A percentile compares a stretch with the other conserved stretches of the same genome.
Evolutionary conservation across 2,329 filamentous ascomycete genomes (phyloP).

Genomic region (Sordariomycetes sp.): DNA sequence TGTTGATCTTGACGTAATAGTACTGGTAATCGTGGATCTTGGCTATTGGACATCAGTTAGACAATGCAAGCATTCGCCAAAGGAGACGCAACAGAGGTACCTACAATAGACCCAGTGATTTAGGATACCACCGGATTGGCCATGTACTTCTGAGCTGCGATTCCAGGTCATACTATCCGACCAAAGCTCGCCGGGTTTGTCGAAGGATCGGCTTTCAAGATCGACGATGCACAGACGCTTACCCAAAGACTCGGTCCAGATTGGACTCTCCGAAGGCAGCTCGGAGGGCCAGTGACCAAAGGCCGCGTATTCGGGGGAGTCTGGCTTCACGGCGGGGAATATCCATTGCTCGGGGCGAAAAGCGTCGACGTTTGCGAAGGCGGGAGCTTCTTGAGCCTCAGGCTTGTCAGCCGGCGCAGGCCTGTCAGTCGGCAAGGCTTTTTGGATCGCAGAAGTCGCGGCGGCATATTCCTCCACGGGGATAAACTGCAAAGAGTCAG

Average conservation of each 20-base stretch:
- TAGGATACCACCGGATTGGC: constrained; percentile 28
- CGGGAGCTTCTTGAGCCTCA: no score
- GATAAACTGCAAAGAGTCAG: no score
- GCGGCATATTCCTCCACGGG: no score
- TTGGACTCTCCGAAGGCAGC: constrained; percentile 12
- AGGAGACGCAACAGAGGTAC: constrained; percentile 1
- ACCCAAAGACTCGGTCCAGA: constrained; percentile 23
- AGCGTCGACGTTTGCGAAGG: no score
- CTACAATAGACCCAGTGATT: constrained; percentile 34
- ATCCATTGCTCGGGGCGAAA: no score
- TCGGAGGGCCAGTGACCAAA: constrained; percentile 22
- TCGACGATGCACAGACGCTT: constrained; percentile 34
- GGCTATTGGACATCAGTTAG: constrained; percentile 19
- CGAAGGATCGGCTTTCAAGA: constrained; percentile 30
- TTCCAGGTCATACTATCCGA: constrained; percentile 25
- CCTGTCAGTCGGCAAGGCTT: no score
- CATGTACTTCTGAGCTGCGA: constrained; percentile 18
- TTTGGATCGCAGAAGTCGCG: no score
- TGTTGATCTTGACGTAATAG: constrained; percentile 30
- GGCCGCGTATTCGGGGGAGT: constrained; percentile 15
- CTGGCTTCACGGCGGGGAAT: constrained; percentile 16
- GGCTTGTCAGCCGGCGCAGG: no score
- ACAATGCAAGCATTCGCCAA: background rate
- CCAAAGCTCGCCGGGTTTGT: constrained; percentile 23
- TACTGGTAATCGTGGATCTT: constrained; percentile 37